Base-by-base conservation (phyloP, 73 alveolate species). In the Effrenium voratum region DNA sequence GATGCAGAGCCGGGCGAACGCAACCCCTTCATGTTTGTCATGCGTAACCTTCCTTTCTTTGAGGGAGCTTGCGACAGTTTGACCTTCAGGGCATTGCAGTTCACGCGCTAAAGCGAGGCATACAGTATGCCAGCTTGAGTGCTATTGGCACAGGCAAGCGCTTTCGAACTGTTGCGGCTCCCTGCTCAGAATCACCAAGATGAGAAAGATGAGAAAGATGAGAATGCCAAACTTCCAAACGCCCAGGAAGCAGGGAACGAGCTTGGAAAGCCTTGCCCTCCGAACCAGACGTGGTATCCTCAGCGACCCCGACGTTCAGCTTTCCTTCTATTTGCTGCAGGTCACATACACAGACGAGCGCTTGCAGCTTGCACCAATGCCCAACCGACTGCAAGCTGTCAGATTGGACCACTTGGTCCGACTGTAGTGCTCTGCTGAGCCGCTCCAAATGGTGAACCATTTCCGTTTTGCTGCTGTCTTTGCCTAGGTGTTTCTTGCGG, bases 391-490 rank as follows among this genome's bases (percentile, higher is more conserved):
- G 96, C 86, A 24, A 90, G 52, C 96, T 90, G 38, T 68, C 52
- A 24, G 96, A 90, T 59, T 90, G 96, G 96, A 90, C 96, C 36
- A 24, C 52, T 3, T 90, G 96, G 96, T 90, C 96, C 15, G 96
- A 90, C 32, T 90, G 96, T 86, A 90, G 96, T 52, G 63, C 63
- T 52, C 19, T 8, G 63, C 63, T 52, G 8, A 12, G 8, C 63
- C 19, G 63, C 63, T 52, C 19, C 19, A 8, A 30, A 57, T 22
- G 28, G n/a, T 22, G 28, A 57, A 55, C 22, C 22, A 15, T 6
- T 72, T n/a, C 82, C 0, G 34, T 36, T 34, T 47, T 5, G 47
- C 0, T 1, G 3, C 28, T 28, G 6, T 72, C 30, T 2, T 63
- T 8, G 6, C 10, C 32, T 2, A 90, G 96, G 96, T 40, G 96